Base-by-base conservation (phyloP, 441 rosid species). In the Pelargonium australe region DNA sequence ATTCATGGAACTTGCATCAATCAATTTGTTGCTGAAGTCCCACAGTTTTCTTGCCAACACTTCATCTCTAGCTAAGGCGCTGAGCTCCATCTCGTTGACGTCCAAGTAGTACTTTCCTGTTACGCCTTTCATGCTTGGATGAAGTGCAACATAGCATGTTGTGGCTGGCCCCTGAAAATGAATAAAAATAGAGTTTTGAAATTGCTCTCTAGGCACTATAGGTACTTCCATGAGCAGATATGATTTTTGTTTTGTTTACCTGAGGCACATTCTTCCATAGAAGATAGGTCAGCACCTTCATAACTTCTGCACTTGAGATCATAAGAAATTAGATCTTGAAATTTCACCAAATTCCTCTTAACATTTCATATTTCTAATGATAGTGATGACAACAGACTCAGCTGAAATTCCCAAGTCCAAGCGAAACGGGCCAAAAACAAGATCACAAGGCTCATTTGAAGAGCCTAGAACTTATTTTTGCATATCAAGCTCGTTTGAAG, bases 261-360 rank as follows among this genome's bases (percentile, higher is more conserved):
- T 91, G 95, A 60, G 94, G 90, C 16, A 91, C 86, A 57, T 83
- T 86, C 80, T 91, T 94, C 99, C 96, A 94, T 8, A 88, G 67
- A 78, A 80, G 79, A 79, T 73, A 86, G 68, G 88, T 81, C 76
- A 89, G 76, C 41, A 82, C 34, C 80, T 83, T 83, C 68, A 89
- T 68, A 66, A 85, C 25, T 67, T 76, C 98, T 93, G 93, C 68
- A 63, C 1, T 47, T 44, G 19, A 16, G 53, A 9, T 11, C 53
- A 47, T 47, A 65, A 58, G 3, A 5, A 0, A 64, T 23, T 23
- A 23, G 25, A 23, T 23, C 25, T 23, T 23, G 25, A 23, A 23
- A 23, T 23, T 23, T 23, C 2, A 23, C 25, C 25, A 23, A 23
- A 23, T 23, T 0, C 25, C 25, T 23, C 25, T 23, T 23, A 0